Evolutionary conservation across 306 rosid genomes (phyloP).

Genomic region (Rosa chinensis): DNA sequence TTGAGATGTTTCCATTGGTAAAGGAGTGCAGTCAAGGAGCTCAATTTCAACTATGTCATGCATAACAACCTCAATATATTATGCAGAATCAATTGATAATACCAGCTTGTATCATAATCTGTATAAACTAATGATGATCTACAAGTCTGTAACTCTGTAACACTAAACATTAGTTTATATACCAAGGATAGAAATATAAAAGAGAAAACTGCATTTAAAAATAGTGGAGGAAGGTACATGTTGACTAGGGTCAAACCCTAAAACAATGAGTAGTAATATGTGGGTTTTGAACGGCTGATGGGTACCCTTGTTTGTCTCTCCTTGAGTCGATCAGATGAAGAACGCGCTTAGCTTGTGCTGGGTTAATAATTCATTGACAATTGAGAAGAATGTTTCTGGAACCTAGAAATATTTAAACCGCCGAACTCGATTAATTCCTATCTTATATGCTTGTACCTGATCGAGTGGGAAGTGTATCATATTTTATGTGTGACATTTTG

Average conservation of each 20-base stretch:
- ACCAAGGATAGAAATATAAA: too few species aligned
- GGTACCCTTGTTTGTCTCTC: not conserved
- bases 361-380: not conserved
- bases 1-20: too few species aligned
- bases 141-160: too few species aligned
- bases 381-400: constrained; percentile 1
- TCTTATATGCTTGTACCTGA: not conserved
- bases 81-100: too few species aligned
- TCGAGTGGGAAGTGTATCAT: not conserved
- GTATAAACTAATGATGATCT: too few species aligned
- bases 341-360: not conserved
- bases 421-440: not conserved
- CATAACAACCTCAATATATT: too few species aligned
- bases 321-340: not conserved
- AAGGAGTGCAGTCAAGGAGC: too few species aligned
- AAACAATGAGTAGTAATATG: not conserved
- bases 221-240: not conserved
- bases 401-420: not conserved
- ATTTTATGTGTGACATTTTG: not conserved
- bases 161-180: too few species aligned
- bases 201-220: not conserved
- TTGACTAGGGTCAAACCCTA: not conserved
- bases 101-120: too few species aligned
- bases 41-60: too few species aligned
- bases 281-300: not conserved